These are phyloP conservation scores for Tricholoma saponaceum DNA, from an alignment of 768 basidiomycete species.

Conservation along the genomic window DNA sequence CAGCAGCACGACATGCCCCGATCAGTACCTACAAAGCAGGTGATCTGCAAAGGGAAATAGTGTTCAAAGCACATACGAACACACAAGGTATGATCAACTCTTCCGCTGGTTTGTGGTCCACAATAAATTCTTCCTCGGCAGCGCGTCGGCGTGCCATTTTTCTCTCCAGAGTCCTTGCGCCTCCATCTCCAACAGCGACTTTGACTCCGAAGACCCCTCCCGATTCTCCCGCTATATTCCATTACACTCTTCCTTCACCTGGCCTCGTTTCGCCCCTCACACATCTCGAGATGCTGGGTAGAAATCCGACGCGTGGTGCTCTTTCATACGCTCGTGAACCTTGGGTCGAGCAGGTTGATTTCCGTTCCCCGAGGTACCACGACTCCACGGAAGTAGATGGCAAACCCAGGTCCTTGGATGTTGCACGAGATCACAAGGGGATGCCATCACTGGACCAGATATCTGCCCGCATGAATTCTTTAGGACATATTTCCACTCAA, in stretches of 20 bases:
- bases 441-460: conserved; percentile 78
- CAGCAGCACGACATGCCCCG: conserved; percentile 50
- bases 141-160: conserved; percentile 74
- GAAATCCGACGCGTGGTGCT: conserved; percentile 25
- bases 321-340: conserved; percentile 28
- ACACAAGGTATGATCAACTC: conserved; percentile 58
- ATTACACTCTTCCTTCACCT: conserved; percentile 65
- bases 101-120: not conserved
- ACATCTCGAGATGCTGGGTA: conserved; percentile 47
- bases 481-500: conserved; percentile 26
- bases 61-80: conserved; percentile 64
- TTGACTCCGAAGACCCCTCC: conserved; percentile 60
- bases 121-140: conserved; percentile 26
- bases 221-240: conserved; percentile 66
- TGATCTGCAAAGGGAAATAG: conserved; percentile 72
- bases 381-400: conserved; percentile 14
- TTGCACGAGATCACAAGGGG: conserved; percentile 15
- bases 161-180: conserved; percentile 67
- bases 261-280: conserved; percentile 61
- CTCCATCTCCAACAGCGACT: conserved; percentile 57
- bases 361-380: conserved; percentile 33
- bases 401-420: not conserved
- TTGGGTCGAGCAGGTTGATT: conserved; percentile 70
- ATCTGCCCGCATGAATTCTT: conserved; percentile 52
- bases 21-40: conserved; percentile 42